Percentiles rank a stretch among this genome's conserved stretches.
phyloP scores from a whole-genome alignment of 2,329 filamentous ascomycete genomes.

The Paraconiothyrium sp. region DNA sequence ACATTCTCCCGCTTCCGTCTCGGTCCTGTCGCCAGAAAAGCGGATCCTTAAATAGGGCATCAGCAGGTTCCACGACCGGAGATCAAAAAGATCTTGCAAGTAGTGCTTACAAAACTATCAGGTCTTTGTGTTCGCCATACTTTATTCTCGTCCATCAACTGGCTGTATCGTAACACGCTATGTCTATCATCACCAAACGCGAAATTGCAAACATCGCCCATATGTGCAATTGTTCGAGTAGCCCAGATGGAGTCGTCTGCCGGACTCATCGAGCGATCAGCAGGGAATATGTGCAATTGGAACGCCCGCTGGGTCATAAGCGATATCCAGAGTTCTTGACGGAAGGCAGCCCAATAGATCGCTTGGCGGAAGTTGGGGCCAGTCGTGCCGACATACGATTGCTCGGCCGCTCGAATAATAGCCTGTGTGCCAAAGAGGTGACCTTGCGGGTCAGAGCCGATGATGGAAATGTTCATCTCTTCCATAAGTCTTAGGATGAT shows the following conservation, averaged over 20 bases:
- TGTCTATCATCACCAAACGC: slow-evolving; percentile 47
- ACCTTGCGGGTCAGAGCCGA: slow-evolving; percentile 48
- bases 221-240: slow-evolving; percentile 52
- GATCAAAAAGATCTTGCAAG: background rate
- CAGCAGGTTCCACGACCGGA: background rate
- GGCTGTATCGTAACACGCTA: slow-evolving; percentile 38
- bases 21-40: slow-evolving; percentile 45
- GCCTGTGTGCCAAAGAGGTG: slow-evolving; percentile 52
- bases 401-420: slow-evolving; percentile 47
- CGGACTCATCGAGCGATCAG: slow-evolving; percentile 51
- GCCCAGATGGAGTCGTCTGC: slow-evolving; percentile 55
- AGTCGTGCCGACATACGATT: slow-evolving; percentile 41
- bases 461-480: slow-evolving; percentile 53
- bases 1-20: slow-evolving; percentile 44
- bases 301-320: slow-evolving; percentile 49
- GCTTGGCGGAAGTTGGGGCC: slow-evolving; percentile 47
- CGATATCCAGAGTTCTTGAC: slow-evolving; percentile 51
- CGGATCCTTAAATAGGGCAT: slow-evolving; percentile 28
- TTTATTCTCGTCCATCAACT: slow-evolving; percentile 47
- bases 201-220: slow-evolving; percentile 50
- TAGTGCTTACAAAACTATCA: slow-evolving; percentile 33
- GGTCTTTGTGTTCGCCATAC: slow-evolving; percentile 44
- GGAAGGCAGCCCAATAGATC: slow-evolving; percentile 51
- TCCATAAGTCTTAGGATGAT: slow-evolving; percentile 54
- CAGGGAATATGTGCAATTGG: slow-evolving; percentile 48